Evolutionary conservation across 2,329 filamentous ascomycete genomes (phyloP).

Genomic region (Talaromyces sp.): DNA sequence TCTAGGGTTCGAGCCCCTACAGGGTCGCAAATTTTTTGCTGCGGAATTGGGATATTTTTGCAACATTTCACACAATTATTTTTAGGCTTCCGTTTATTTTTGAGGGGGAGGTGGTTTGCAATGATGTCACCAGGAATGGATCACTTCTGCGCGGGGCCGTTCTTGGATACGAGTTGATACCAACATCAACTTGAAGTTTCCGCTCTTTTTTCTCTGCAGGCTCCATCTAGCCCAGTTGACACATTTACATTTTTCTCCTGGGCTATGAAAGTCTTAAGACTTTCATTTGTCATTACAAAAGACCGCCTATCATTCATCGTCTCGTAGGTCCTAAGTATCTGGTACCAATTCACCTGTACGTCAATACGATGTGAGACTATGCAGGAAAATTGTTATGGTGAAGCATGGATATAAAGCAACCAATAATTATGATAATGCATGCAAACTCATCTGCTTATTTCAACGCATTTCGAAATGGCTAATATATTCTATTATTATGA

Average conservation of each 20-base stretch:
- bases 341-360: too few species aligned
- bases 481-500: neutral
- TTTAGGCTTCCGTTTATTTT: too few species aligned
- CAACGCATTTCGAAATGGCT: too few species aligned
- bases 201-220: conserved; percentile 2
- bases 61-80: too few species aligned
- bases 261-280: conserved; percentile 15
- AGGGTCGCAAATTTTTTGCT: neutral
- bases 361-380: neutral
- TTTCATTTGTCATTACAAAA: neutral
- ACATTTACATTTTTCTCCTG: conserved; percentile 12
- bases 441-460: too few species aligned
- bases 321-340: conserved; percentile 12
- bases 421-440: too few species aligned
- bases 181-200: neutral
- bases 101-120: too few species aligned
- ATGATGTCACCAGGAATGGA: too few species aligned
- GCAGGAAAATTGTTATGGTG: neutral
- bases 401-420: neutral
- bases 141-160: too few species aligned
- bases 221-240: conserved; percentile 16
- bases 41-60: neutral
- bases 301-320: conserved; percentile 17
- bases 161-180: too few species aligned
- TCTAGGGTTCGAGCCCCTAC: neutral